Conservation (phyloP, 305 asterid species). For the Fraxinus greggii region DNA sequence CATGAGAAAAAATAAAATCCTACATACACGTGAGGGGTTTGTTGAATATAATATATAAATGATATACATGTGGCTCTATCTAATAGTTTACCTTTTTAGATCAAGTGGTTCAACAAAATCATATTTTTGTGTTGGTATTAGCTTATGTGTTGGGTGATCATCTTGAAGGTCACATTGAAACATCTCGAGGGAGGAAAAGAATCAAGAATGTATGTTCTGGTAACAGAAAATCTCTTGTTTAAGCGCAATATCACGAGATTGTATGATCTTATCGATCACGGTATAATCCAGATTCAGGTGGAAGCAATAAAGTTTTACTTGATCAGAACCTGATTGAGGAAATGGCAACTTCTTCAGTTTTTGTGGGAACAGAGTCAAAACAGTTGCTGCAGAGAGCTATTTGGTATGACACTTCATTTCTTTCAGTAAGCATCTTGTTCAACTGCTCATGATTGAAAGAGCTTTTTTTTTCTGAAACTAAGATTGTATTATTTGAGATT, state of each 20-base stretch:
- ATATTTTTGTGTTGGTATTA: background rate
- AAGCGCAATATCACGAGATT: constrained; percentile 57
- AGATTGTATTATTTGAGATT: background rate
- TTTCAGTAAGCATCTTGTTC: constrained; percentile 52
- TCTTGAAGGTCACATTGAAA: constrained; percentile 58
- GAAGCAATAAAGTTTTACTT: constrained; percentile 78
- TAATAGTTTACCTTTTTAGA: too few relatives aligned
- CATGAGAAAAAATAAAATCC: too few relatives aligned
- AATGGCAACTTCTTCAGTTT: constrained; percentile 92
- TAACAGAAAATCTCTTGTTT: constrained; percentile 86
- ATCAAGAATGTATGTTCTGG: constrained; percentile 72
- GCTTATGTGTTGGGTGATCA: constrained; percentile 25
- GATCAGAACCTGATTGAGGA: constrained; percentile 84
- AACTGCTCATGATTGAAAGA: background rate
- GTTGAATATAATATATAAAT: too few relatives aligned
- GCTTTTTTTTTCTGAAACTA: background rate
- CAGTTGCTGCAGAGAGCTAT: constrained; percentile 75
- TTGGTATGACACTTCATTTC: constrained; percentile 89
- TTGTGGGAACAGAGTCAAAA: constrained; percentile 78
- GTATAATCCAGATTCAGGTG: constrained; percentile 81
- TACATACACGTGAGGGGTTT: too few relatives aligned
- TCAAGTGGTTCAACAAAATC: constrained; percentile 1
- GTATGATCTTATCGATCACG: constrained; percentile 77
- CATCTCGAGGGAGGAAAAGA: constrained; percentile 74
- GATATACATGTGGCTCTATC: too few relatives aligned